phyloP scores from a whole-genome alignment of 2,329 filamentous ascomycete genomes.

The Neonectria neomacrospora region DNA sequence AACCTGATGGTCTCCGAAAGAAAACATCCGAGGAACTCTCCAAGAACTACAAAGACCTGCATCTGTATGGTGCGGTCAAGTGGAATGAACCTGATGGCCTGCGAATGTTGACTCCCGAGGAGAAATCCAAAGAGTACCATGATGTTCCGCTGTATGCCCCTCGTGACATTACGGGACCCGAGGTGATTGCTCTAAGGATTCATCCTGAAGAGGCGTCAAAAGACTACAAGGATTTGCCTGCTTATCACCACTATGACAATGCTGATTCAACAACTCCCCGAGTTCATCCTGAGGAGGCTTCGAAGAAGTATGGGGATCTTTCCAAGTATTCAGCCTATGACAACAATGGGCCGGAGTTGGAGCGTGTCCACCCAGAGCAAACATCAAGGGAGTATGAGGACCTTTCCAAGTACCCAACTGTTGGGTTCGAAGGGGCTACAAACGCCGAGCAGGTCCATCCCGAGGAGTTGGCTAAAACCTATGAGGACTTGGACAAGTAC shows the following conservation, averaged over 20 bases:
- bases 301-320: constrained; percentile 53
- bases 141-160: constrained; percentile 51
- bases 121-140: constrained; percentile 54
- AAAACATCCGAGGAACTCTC: constrained; percentile 49
- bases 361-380: constrained; percentile 45
- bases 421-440: constrained; percentile 46
- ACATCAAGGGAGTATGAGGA: constrained; percentile 51
- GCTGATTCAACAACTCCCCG: constrained; percentile 37
- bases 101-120: constrained; percentile 46
- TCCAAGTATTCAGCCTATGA: constrained; percentile 46
- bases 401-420: constrained; percentile 46
- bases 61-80: constrained; percentile 49
- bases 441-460: constrained; percentile 47
- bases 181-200: constrained; percentile 24
- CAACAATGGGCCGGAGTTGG: constrained; percentile 38
- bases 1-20: constrained; percentile 53
- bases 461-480: constrained; percentile 53
- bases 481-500: constrained; percentile 57
- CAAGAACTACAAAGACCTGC: constrained; percentile 54
- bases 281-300: constrained; percentile 49
- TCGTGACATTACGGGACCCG: constrained; percentile 34
- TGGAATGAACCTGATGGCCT: constrained; percentile 54
- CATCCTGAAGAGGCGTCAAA: constrained; percentile 48
- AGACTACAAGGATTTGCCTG: constrained; percentile 45
- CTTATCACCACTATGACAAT: constrained; percentile 45